Evolutionary conservation across 2,329 filamentous ascomycete genomes (phyloP).

Genomic region (Magnaporthiopsis incrustans): DNA sequence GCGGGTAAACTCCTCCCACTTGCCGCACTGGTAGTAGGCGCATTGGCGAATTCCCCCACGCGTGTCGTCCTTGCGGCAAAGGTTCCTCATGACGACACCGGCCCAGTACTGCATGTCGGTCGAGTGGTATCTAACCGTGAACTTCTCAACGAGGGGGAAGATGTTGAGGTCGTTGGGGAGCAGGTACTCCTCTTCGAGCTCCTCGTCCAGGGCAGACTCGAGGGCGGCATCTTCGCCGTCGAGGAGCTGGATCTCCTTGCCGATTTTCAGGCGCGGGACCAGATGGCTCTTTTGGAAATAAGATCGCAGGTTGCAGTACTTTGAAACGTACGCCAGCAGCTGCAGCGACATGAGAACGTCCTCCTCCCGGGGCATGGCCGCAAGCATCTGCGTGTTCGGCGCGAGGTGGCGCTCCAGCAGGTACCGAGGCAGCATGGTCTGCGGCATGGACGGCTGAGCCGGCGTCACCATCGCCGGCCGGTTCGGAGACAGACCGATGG

Average conservation of each 20-base stretch:
- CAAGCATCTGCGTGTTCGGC: conserved; percentile 66
- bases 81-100: conserved; percentile 95
- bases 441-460: conserved; percentile 66
- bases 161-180: conserved; percentile 96
- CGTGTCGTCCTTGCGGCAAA: conserved; percentile 95
- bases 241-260: conserved; percentile 71
- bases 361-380: conserved; percentile 92
- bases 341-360: conserved; percentile 98
- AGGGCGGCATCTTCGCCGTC: conserved; percentile 55
- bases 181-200: conserved; percentile 78
- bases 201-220: conserved; percentile 32
- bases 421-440: conserved; percentile 68
- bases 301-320: conserved; percentile 91
- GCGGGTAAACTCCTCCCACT: conserved; percentile 94
- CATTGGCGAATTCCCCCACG: conserved; percentile 92
- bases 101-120: conserved; percentile 99
- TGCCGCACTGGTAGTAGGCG: conserved; percentile 95
- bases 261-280: conserved; percentile 85
- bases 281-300: conserved; percentile 96
- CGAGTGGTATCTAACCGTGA: conserved; percentile 89
- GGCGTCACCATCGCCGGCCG: conserved; percentile 62
- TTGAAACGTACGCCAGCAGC: conserved; percentile 92
- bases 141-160: conserved; percentile 96
- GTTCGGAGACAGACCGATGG: conserved; percentile 66
- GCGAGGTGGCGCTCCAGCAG: conserved; percentile 65